A percentile compares a stretch with the other conserved stretches of the same genome.
phyloP scores from a whole-genome alignment of 805 yeast species.

The Maudiozyma bulderi region DNA sequence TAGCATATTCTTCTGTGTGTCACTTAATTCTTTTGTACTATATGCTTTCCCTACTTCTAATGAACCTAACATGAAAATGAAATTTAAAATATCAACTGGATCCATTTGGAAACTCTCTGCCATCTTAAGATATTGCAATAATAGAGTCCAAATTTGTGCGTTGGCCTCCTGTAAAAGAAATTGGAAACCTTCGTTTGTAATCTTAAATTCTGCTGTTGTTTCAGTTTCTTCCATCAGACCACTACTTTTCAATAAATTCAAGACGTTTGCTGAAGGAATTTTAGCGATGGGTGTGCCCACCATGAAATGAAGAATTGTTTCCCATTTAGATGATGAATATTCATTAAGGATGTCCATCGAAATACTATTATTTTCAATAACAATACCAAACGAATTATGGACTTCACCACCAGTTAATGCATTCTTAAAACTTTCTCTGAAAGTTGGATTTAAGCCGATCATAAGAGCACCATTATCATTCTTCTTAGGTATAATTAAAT shows the following conservation, averaged over 20 bases:
- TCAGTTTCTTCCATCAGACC: constrained; percentile 72
- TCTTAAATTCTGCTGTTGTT: constrained; percentile 39
- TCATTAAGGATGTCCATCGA: constrained; percentile 48
- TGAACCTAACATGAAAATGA: constrained; percentile 87
- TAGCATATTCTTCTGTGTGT: constrained; percentile 77
- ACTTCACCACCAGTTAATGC: constrained; percentile 76
- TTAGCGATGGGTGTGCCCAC: constrained; percentile 76
- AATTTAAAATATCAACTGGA: constrained; percentile 90
- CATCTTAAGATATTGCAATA: constrained; percentile 78
- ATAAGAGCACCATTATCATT: constrained; percentile 17
- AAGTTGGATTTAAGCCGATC: constrained; percentile 55
- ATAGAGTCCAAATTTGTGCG: constrained; percentile 88
- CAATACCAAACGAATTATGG: constrained; percentile 67
- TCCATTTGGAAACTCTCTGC: constrained; percentile 83
- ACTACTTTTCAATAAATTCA: constrained; percentile 64
- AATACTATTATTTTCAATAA: constrained; percentile 42
- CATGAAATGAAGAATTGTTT: constrained; percentile 90
- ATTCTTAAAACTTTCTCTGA: constrained; percentile 63
- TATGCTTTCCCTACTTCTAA: constrained; percentile 85
- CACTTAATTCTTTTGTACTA: constrained; percentile 56
- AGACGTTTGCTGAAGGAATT: constrained; percentile 73
- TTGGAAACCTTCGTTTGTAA: constrained; percentile 90
- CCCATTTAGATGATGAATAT: constrained; percentile 88
- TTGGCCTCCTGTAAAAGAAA: constrained; percentile 85
- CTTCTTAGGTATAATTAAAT: constrained; percentile 43